Base-by-base conservation (phyloP, 2,329 filamentous ascomycete species). In the Albifimbria verrucaria region DNA sequence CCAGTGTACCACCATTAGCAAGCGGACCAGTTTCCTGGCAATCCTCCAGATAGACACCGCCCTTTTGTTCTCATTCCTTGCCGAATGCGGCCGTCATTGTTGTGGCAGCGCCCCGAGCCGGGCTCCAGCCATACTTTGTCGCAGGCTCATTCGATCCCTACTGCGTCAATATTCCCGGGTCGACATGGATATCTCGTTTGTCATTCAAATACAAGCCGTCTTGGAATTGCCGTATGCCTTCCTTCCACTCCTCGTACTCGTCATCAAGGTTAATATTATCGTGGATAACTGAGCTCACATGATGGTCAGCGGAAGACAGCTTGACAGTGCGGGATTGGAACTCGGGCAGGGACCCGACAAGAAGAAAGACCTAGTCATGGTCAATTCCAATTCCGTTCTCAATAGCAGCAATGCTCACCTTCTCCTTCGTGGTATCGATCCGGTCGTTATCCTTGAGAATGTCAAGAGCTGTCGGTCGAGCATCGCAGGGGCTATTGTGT, bases 321-420 rank as follows among this genome's bases (percentile, higher is more conserved):
- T 67, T 63, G 47, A 84, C 68, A 3, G 82, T 74, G 3, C 80
- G 72, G 1, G 74, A 78, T 4, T 70, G 62, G 50, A 76, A 78
- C 0, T 61, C 56, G 0, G 72, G 62, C 0, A 70, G 68, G 22
- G 43, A 46, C 17, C 43, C 43, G 21, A 21, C 24, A 21, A 46
- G 43, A 24, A 46, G 43, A 24, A 46, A 46, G 21, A 46, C 43
- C 43, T 46, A 21, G 22, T 10, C 5, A 24, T 22, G 43, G n/a
- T 46, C 21, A 46, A 24, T 21, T 46, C n/a, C 21, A 46, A 10
- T 24, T 22, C 24, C 15, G 43, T 22, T 22, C 24, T 46, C 17
- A 46, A 21, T 10, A 46, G 43, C 43, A 46, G 43, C 18, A 24
- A 22, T 24, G 21, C 18, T 46, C 22, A 46, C 43, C 21, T 46